Base-by-base conservation (phyloP, 2,329 filamentous ascomycete species). In the Ophidiomyces ophidiicola region DNA sequence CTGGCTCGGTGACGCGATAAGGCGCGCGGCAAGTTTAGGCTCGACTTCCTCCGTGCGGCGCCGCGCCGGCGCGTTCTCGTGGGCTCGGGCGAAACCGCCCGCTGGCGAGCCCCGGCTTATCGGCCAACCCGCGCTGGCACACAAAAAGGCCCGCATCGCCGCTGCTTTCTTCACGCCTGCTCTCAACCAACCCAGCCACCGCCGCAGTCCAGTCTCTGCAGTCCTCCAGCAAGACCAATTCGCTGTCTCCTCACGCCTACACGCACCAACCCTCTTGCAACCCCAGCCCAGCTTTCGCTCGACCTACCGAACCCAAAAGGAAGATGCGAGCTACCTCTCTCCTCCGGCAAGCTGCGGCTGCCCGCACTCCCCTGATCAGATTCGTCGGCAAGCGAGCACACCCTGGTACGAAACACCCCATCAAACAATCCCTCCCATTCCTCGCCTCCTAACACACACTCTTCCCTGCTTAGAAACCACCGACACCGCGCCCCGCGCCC, bases 401-500 rank as follows among this genome's bases (percentile, higher is more conserved):
- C 38, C 66, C 64, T 46, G 56, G 65, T 68, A 60, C 38, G 59
- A 56, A 26, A 29, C 36, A 20, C 17, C 7, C 8, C 17, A 15
- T 4, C 11, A 32, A 11, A 14, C 10, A 15, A 10, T 11, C 10
- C 30, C 10, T 24, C 21, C 18, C 24, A 19, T 11, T 8, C 5
- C 30, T 20, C 32, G 18, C 36, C 24, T 32, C 39, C 14, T 14
- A 6, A 17, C 37, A 33, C n/a, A 39, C 25, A 31, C 38, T 2
- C 30, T 17, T 17, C 36, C 34, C 5, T 23, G 29, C 4, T 44
- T 46, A 65, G 63, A 63, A 41, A 55, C 61, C 20, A 48, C 67
- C 39, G 62, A 67, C 48, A 72, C 76, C 66, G 66, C 71, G 44
- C 73, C 72, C 47, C 66, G 72, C 46, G 63, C 64, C 44, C 75